Evolutionary conservation across 1,284 basidiomycete species (phyloP), one percentile per base, ranked within the genome.

Genomic region (Trichosporon coremiiforme): DNA sequence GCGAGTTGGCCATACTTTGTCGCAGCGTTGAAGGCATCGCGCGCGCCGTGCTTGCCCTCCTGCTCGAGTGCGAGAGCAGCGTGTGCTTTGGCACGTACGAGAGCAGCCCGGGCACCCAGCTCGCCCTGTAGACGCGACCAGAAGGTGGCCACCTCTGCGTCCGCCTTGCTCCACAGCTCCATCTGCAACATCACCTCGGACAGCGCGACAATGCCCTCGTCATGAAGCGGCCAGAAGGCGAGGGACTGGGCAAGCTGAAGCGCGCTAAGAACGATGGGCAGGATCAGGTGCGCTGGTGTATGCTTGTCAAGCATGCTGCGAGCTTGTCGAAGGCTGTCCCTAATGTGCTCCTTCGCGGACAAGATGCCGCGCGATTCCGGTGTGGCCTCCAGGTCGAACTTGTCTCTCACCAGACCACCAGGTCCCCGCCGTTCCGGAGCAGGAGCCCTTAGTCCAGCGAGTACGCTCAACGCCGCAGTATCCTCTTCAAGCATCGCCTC

Each of bases 201-300:
- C 17, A 82, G 71, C 3, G 76, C 31, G 8, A 83, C 73, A 4
- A 71, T 71, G 12, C 73, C 76, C n/a, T 73, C 68, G 20, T 80
- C 74, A 69, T 82, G 76, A n/a, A 79, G 55, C 9, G 70, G 66
- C 81, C 81, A 82, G 2, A 80, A 64, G 0, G 75, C 78, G 1
- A 81, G 71, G 20, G 75, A 65, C 7, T 65, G 67, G 0, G 80
- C 67, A 1, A 79, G 68, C 20, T 82, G 76, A 3, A 79, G 66
- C 1, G 77, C 74, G 1, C 77, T 71, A 0, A 82, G 72, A 1
- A 80, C 70, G 25, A 71, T 68, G 2, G 78, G 80, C 7, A 83
- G 70, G 22, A 79, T 70, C 9, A 77, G 67, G 50, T 80, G 78
- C 1, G 78, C 25, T 1, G 80, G 79, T 2, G 72, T 38, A 15